Conservation (phyloP, 192 early-diverging fungal genomes). For the Gaertneriomyces sp. region DNA sequence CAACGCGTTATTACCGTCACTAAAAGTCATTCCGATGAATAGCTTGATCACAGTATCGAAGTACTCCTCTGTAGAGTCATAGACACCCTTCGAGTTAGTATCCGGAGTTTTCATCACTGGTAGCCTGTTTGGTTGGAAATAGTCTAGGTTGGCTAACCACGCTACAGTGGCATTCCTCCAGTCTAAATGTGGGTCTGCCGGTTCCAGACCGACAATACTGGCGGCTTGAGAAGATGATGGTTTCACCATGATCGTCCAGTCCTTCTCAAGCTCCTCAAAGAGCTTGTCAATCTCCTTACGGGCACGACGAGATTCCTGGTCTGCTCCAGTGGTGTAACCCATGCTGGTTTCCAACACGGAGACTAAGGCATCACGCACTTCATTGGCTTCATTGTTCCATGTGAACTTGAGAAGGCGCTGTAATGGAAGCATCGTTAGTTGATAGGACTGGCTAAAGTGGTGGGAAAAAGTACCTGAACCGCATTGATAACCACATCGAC, state of each 20-base stretch:
- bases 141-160: slow-evolving; percentile 21
- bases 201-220: not conserved
- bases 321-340: not conserved
- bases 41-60: slow-evolving; percentile 29
- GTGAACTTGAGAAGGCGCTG: slow-evolving; percentile 34
- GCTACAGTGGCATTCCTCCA: slow-evolving; percentile 25
- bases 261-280: slow-evolving; percentile 31
- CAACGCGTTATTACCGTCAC: slow-evolving; percentile 29
- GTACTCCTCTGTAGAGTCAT: slow-evolving; percentile 26
- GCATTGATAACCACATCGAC: slow-evolving; percentile 32
- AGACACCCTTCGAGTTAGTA: slow-evolving; percentile 9
- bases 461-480: slow-evolving; percentile 19
- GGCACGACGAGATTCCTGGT: slow-evolving; percentile 24
- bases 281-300: slow-evolving; percentile 23
- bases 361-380: slow-evolving; percentile 17
- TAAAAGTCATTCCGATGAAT: slow-evolving; percentile 32
- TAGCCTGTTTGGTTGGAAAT: slow-evolving; percentile 29
- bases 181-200: not conserved
- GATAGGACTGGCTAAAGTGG: not conserved
- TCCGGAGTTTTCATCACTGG: slow-evolving; percentile 23
- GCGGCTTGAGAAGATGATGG: slow-evolving; percentile 7
- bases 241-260: slow-evolving; percentile 27
- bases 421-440: slow-evolving; percentile 4
- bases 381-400: slow-evolving; percentile 18
- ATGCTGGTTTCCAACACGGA: slow-evolving; percentile 9